Base-by-base conservation (phyloP, 2,329 filamentous ascomycete species). In the Elsinoe batatas region DNA sequence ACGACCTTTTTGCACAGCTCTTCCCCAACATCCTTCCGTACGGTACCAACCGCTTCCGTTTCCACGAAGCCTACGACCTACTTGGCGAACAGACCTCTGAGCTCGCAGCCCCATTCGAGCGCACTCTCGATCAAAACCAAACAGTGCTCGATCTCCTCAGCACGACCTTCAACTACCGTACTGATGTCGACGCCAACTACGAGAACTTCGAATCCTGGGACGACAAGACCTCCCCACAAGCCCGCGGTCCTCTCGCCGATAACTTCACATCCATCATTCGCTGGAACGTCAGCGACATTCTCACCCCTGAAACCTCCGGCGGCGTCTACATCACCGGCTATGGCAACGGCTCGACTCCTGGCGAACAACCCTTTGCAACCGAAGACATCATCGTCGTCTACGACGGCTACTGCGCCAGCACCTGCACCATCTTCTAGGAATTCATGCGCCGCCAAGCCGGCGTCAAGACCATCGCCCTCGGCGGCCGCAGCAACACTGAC, bases 1-100 rank as follows among this genome's bases (percentile, higher is more conserved):
- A 81, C 60, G 81, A 83, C 62, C 72, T 85, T 22, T 83, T 84
- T 69, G 78, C 79, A 54, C 67, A 76, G 64, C 70, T 82, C 0
- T 78, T 79, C 69, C 79, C 79, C 0, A 67, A 72, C 11, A 68
- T 75, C 7, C 67, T 72, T 3, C 72, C 74, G 3, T 79, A 77
- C 56, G 75, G 75, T 3, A 74, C 72, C 3, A 73, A 73, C 58
- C 76, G 79, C 20, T 72, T 79, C 64, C 72, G 79, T 11, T 73
- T 77, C 2, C 69, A 75, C 36, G 74, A 79, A 55, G 63, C 61
- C 11, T 70, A 77, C 26, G 65, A 74, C 42, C 61, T 74, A 13
- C 66, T 80, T 10, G 66, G 74, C 59, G 56, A 72, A 58, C 64
- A 74, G 38, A 67, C 67, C 46, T 72, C 70, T 10, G 61, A 65